Evolutionary conservation across 2,329 filamentous ascomycete genomes (phyloP).

Genomic region (Fusarium virguliforme): DNA sequence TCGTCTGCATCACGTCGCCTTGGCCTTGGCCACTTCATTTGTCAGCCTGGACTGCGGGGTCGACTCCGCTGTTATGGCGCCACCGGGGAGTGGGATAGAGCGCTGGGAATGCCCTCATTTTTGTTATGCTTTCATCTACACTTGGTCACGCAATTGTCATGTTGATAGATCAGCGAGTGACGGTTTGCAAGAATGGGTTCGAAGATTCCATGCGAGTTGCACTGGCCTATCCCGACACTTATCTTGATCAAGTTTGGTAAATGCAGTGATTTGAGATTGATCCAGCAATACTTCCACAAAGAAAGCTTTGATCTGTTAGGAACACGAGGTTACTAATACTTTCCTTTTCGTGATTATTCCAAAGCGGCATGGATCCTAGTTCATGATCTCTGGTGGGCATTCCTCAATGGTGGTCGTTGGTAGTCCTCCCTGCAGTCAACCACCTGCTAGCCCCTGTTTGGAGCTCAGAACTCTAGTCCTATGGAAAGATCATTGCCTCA

Average conservation of each 20-base stretch:
- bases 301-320: background rate
- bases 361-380: too few relatives aligned
- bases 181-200: too few relatives aligned
- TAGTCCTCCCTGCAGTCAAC: background rate
- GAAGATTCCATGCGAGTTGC: too few relatives aligned
- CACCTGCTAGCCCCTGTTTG: too few relatives aligned
- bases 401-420: background rate
- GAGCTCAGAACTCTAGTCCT: too few relatives aligned
- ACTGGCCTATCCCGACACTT: too few relatives aligned
- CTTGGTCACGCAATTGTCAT: too few relatives aligned
- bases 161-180: too few relatives aligned
- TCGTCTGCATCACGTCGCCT: background rate
- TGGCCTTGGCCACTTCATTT: background rate
- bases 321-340: background rate
- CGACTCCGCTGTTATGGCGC: constrained; percentile 8
- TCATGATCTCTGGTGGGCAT: background rate
- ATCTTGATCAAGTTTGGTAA: background rate
- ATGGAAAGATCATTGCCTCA: too few relatives aligned
- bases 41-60: constrained; percentile 8
- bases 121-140: background rate
- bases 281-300: background rate
- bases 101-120: background rate
- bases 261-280: background rate
- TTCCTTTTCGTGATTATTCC: background rate
- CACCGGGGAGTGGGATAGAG: background rate